phyloP scores from a whole-genome alignment of 1,284 basidiomycete genomes.

The Naganishia cerealis region DNA sequence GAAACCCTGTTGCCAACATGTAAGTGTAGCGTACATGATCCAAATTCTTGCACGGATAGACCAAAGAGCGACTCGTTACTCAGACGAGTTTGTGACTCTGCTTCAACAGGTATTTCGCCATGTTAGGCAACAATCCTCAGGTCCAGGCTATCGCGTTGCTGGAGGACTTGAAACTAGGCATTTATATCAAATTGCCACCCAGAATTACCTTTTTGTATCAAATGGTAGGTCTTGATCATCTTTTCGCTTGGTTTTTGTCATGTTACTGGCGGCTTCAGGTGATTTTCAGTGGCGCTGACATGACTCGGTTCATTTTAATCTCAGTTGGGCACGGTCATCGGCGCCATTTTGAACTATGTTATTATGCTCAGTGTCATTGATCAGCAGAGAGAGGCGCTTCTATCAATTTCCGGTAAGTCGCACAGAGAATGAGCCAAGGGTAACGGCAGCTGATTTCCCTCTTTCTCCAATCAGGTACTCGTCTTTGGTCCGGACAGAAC shows the following conservation, averaged over 20 bases:
- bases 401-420: conserved; percentile 34
- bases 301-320: neutral
- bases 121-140: conserved; percentile 42
- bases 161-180: conserved; percentile 68
- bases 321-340: conserved; percentile 39
- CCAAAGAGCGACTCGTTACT: no score
- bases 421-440: neutral
- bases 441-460: neutral
- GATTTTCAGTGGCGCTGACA: neutral
- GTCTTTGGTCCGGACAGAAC: conserved; percentile 63
- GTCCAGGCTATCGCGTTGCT: conserved; percentile 57
- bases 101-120: conserved; percentile 55
- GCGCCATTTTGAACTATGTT: conserved; percentile 42
- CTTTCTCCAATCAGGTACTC: conserved; percentile 42
- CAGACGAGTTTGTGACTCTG: neutral
- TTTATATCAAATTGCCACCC: conserved; percentile 75
- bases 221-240: conserved; percentile 50
- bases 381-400: conserved; percentile 39
- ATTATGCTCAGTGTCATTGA: conserved; percentile 40
- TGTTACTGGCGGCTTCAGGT: neutral
- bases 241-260: neutral
- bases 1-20: conserved; percentile 66
- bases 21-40: neutral
- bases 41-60: no score
- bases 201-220: conserved; percentile 68